Base-by-base conservation (phyloP, 345 rosid species). In the Draba incana region DNA sequence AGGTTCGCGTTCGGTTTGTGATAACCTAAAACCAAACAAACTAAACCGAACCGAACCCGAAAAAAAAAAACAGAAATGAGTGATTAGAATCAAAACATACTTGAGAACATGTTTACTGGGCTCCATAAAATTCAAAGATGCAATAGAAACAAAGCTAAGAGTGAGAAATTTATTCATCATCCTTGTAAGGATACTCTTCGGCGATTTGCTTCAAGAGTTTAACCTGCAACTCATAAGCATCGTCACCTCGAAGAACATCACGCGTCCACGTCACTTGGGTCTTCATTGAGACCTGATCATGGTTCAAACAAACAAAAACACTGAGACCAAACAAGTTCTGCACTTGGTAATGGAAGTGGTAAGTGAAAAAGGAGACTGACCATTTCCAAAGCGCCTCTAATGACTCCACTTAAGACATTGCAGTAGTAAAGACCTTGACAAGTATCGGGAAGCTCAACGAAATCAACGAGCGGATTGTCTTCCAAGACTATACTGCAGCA, bases 321-420 rank as follows among this genome's bases (percentile, higher is more conserved):
- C 30, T 50, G 12, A 41, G 39, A 8, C 39, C 39, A 8, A 35
- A 35, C 39, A 35, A 35, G 10, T 35, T 35, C 10, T 35, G 0
- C 39, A 8, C 0, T 35, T 35, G 39, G 7, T 8, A 35, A 35
- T 35, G 10, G 10, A 2, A 35, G 39, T 35, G 8, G 38, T 35
- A 35, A 8, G 15, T n/a, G 30, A 4, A 51, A 24, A 14, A 55
- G 33, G 59, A 8, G 14, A 79, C 81, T 80, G 57, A 90, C 97
- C 97, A 93, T 93, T 77, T 90, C 97, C 5, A 93, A 77, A 57
- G 98, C 96, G 65, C 98, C 96, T 80, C 92, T 80, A 54, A 93
- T 80, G 77, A 90, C 96, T 64, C 97, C 97, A 66, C 92, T 86
- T 68, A 90, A 82, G 77, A 90, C 77, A 71, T 88, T 90, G 89